Percentiles rank a stretch among this genome's conserved stretches.
Evolutionary conservation across 345 rosid genomes (phyloP).

Genomic region (Ceriops tagal): DNA sequence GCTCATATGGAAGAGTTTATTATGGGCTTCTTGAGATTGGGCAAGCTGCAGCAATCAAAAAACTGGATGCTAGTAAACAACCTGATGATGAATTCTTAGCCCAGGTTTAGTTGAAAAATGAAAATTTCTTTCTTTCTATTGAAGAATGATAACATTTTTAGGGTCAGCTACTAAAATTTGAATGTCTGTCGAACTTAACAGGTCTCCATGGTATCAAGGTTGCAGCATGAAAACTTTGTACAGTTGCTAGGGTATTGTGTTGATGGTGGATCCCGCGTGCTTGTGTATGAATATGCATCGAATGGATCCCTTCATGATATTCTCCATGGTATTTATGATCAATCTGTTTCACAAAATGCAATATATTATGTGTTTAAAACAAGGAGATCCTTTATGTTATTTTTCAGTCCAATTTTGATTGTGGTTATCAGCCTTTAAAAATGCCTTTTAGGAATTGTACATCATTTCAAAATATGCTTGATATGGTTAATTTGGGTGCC

Average conservation of each 20-base stretch:
- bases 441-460: too few relatives aligned
- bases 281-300: slow-evolving; percentile 82
- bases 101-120: slow-evolving; percentile 45
- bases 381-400: too few relatives aligned
- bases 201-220: slow-evolving; percentile 93
- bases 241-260: slow-evolving; percentile 78
- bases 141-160: not conserved
- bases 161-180: slow-evolving; percentile 1
- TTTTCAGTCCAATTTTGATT: too few relatives aligned
- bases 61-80: slow-evolving; percentile 86
- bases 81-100: slow-evolving; percentile 83
- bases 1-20: slow-evolving; percentile 88
- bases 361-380: not conserved
- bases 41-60: slow-evolving; percentile 74
- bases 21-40: slow-evolving; percentile 63
- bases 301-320: slow-evolving; percentile 93
- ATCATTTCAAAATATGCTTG: too few relatives aligned
- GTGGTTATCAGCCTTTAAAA: too few relatives aligned
- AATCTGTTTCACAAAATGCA: not conserved
- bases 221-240: slow-evolving; percentile 76
- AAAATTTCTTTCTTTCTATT: not conserved
- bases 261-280: slow-evolving; percentile 78
- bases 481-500: too few relatives aligned
- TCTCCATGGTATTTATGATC: slow-evolving; percentile 60
- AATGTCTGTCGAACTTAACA: slow-evolving; percentile 22